phyloP scores from a whole-genome alignment of 176 grass and related monocot species.

The Cenchrus fungigraminus region DNA sequence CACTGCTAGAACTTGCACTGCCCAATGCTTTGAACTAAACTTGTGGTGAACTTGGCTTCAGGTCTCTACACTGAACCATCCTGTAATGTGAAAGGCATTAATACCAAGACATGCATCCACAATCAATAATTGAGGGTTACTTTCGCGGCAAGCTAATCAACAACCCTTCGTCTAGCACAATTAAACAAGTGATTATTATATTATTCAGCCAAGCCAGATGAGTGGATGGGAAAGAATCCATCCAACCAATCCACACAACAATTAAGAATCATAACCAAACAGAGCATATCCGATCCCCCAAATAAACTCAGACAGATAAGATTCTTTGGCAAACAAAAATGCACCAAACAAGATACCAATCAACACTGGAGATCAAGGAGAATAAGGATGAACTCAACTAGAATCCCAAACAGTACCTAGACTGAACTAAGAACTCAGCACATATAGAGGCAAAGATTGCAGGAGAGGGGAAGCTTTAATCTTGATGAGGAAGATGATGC shows the following conservation, averaged over 20 bases:
- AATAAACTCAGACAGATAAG: not conserved
- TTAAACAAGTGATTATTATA: conserved; percentile 10
- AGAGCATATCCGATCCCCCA: conserved; percentile 3
- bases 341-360: conserved; percentile 1
- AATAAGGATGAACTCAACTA: not conserved
- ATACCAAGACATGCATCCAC: conserved; percentile 27
- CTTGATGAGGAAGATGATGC: conserved; percentile 8
- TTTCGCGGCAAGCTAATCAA: conserved; percentile 36
- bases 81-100: conserved; percentile 46
- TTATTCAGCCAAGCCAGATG: conserved; percentile 31
- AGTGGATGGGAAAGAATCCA: conserved; percentile 30
- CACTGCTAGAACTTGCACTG: conserved; percentile 40
- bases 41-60: conserved; percentile 15
- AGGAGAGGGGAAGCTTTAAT: conserved; percentile 1
- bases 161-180: conserved; percentile 15
- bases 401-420: not conserved
- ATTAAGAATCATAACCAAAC: conserved; percentile 9
- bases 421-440: conserved; percentile 20
- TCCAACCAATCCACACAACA: conserved; percentile 17
- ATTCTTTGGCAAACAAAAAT: conserved; percentile 9
- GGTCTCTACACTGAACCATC: conserved; percentile 34
- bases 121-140: conserved; percentile 28
- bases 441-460: not conserved
- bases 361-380: conserved; percentile 24
- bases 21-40: conserved; percentile 32